Conservation (phyloP, 768 basidiomycete genomes). For the Suillus variegatus region DNA sequence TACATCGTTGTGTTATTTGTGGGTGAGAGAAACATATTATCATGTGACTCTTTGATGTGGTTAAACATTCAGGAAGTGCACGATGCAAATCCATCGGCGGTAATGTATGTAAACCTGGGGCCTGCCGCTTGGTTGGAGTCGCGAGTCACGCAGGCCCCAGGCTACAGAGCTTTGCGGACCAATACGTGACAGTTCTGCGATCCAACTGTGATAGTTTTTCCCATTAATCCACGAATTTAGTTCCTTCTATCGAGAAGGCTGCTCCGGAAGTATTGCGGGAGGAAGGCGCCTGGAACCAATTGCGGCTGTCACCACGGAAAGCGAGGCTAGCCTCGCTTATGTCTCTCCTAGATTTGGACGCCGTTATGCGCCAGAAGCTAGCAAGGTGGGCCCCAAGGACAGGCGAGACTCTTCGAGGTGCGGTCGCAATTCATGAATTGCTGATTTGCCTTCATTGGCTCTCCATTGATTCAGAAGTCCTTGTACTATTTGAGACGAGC, state of each 20-base stretch:
- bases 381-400: background rate
- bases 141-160: background rate
- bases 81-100: background rate
- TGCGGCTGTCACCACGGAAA: background rate
- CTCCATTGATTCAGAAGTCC: background rate
- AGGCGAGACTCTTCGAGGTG: background rate
- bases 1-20: background rate
- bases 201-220: background rate
- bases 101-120: background rate
- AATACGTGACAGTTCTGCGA: background rate
- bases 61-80: background rate
- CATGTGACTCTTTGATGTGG: background rate
- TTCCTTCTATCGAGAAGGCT: background rate
- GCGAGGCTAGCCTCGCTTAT: background rate
- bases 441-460: background rate
- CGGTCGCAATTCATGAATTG: background rate
- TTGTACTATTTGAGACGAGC: background rate
- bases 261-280: background rate
- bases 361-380: background rate
- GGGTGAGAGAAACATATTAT: background rate
- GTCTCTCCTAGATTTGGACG: background rate
- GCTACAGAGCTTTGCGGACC: background rate
- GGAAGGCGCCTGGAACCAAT: background rate
- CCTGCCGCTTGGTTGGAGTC: background rate
- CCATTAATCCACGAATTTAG: background rate